Conservation (phyloP, 2,329 filamentous ascomycete genomes). For the Myriosclerotinia scirpicola region DNA sequence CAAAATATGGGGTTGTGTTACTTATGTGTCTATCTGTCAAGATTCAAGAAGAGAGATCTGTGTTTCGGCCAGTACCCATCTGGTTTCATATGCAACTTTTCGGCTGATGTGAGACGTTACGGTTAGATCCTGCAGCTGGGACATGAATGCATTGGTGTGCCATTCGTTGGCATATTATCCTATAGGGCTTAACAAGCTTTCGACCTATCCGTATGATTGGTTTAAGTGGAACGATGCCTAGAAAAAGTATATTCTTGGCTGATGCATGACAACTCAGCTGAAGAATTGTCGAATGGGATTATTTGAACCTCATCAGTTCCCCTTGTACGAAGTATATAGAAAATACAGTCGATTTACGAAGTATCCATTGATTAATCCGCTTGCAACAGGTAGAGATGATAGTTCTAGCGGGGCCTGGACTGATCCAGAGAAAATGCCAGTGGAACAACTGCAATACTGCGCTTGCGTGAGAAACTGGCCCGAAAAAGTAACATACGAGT, state of each 20-base stretch:
- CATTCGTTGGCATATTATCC: conserved; percentile 9
- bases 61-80: neutral
- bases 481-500: too few species aligned
- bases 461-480: neutral
- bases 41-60: neutral
- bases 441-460: neutral
- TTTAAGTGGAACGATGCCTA: neutral
- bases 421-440: neutral
- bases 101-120: conserved; percentile 11
- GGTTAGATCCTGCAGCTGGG: conserved; percentile 16
- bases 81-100: conserved; percentile 3
- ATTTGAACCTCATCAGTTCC: neutral
- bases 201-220: neutral
- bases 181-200: conserved; percentile 7
- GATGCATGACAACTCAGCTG: conserved; percentile 17
- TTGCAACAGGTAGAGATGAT: neutral
- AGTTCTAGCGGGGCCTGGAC: neutral
- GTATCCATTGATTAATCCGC: neutral
- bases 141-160: neutral
- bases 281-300: neutral
- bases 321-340: too few species aligned
- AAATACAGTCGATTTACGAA: neutral
- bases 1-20: neutral
- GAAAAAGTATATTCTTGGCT: neutral
- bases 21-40: neutral